Conservation (phyloP, 2,329 filamentous ascomycete genomes). For the Aspergillus texensis region DNA sequence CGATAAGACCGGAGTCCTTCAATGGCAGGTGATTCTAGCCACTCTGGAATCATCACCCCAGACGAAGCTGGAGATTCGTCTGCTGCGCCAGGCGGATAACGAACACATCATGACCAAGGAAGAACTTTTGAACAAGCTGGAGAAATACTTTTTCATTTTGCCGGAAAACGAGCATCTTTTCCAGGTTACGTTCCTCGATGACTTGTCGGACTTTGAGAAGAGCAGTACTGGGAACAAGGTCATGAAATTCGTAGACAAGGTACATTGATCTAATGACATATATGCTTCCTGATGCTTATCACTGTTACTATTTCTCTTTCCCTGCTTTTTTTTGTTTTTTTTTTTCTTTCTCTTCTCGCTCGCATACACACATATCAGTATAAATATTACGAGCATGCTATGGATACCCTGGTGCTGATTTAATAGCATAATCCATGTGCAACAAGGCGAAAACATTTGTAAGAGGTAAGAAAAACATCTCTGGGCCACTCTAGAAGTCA, state of each 20-base stretch:
- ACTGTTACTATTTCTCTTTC: too few species aligned
- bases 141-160: conserved; percentile 6
- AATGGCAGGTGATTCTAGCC: conserved; percentile 48
- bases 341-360: too few species aligned
- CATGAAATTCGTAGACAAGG: conserved; percentile 22
- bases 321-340: too few species aligned
- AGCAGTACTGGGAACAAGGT: conserved; percentile 26
- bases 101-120: conserved; percentile 1
- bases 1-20: conserved; percentile 34
- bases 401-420: too few species aligned
- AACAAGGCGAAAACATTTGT: too few species aligned
- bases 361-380: rapidly evolving
- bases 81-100: conserved; percentile 15
- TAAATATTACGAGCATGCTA: too few species aligned
- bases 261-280: background rate
- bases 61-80: conserved; percentile 20
- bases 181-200: conserved; percentile 16
- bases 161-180: conserved; percentile 18
- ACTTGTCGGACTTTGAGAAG: conserved; percentile 17
- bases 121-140: background rate
- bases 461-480: too few species aligned
- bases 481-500: too few species aligned
- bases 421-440: rapidly evolving
- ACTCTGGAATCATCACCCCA: conserved; percentile 10
- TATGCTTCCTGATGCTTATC: background rate